Conservation (phyloP, 768 basidiomycete species). For the Calocybe indica region DNA sequence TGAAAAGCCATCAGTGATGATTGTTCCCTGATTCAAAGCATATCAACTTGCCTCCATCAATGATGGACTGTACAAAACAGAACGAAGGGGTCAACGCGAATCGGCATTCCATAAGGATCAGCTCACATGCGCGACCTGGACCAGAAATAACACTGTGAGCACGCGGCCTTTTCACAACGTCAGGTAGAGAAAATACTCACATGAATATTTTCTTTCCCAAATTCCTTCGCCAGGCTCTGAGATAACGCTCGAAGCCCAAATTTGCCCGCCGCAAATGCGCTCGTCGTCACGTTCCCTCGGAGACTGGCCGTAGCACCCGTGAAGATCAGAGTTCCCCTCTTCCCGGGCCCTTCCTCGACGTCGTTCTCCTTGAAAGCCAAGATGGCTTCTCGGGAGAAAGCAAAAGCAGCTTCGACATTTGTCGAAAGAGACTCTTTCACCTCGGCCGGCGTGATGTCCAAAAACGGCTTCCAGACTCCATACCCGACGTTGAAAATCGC, state of each 20-base stretch:
- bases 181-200: conserved; percentile 23
- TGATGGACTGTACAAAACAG: conserved; percentile 43
- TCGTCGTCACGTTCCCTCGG: conserved; percentile 56
- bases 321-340: conserved; percentile 61
- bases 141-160: neutral
- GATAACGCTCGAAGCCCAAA: conserved; percentile 56
- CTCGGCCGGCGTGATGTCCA: conserved; percentile 56
- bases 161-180: neutral
- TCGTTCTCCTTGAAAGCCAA: conserved; percentile 54
- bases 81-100: neutral
- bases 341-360: conserved; percentile 40
- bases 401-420: conserved; percentile 53
- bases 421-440: conserved; percentile 42
- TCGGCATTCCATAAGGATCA: neutral
- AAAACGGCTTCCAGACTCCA: conserved; percentile 60
- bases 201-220: conserved; percentile 70
- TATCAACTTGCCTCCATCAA: conserved; percentile 50
- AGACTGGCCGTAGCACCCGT: conserved; percentile 68
- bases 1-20: neutral
- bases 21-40: neutral
- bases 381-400: conserved; percentile 58
- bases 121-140: conserved; percentile 62
- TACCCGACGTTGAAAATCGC: conserved; percentile 61
- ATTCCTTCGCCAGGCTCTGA: conserved; percentile 72
- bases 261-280: conserved; percentile 60